Base-by-base conservation (phyloP, 2,329 filamentous ascomycete species). In the Zalaria obscura region DNA sequence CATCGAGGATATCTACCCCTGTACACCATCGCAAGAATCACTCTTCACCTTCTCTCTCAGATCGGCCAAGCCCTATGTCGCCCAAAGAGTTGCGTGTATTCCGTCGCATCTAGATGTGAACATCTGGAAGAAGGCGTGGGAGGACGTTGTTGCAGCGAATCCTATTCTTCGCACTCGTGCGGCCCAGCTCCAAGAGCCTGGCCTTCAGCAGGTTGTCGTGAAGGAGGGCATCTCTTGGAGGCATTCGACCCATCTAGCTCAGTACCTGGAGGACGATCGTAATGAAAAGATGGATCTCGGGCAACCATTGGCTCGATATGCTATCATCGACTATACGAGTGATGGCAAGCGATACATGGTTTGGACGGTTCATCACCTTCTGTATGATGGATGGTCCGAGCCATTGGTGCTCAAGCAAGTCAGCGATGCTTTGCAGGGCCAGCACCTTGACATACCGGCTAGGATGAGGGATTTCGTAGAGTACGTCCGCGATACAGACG, bases 1-100 rank as follows among this genome's bases (percentile, higher is more conserved):
- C 0, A 52, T 66, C 4, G 59, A 64, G 38, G 63, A 65, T 38
- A 46, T 65, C 0, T 64, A 63, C 41, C 60, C 60, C 27, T 66
- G 63, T 42, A 65, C 61, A 3, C 59, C 63, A 4, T 49, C 61
- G 7, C 63, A 66, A 44, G 61, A 65, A 47, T 58, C 58, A 5
- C 51, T 66, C 4, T 58, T 66, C 48, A 59, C 62, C 0, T 45
- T 47, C 5, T 46, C 48, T 1, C 55, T 62, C 3, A 62, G 60
- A 38, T 59, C 56, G 7, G 45, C 46, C 7, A 55, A 60, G 41
- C 55, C 56, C 0, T 65, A 64, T 43, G 55, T 64, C 10, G 60
- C 62, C 8, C 60, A 63, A 43, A 48, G 59, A 45, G 52, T 63
- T 4, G 52, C 55, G 5, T 48, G 49, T 4, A 48, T 65, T 18